A percentile compares a stretch with the other conserved stretches of the same genome.
Evolutionary conservation across 768 basidiomycete species (phyloP).

Genomic region (Kwoniella botswanensis): DNA sequence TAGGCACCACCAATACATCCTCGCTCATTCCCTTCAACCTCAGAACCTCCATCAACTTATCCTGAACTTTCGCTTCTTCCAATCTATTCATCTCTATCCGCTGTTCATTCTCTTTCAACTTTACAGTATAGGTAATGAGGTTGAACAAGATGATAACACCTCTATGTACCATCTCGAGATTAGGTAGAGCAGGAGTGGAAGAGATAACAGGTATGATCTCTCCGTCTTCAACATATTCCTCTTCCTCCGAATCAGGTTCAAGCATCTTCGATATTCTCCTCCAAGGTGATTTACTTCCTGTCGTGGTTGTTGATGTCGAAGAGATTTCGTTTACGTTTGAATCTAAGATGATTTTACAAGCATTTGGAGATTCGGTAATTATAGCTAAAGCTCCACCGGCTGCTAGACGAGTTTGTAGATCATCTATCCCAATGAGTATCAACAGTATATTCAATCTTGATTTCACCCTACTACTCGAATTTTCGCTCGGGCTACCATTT

Average conservation of each 20-base stretch:
- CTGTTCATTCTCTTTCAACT: slow-evolving; percentile 52
- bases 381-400: slow-evolving; percentile 88
- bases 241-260: slow-evolving; percentile 52
- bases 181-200: slow-evolving; percentile 29
- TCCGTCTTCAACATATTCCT: slow-evolving; percentile 59
- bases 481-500: not conserved
- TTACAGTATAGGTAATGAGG: slow-evolving; percentile 63
- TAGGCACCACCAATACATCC: slow-evolving; percentile 40
- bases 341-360: slow-evolving; percentile 67
- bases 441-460: slow-evolving; percentile 74
- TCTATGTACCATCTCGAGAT: slow-evolving; percentile 73
- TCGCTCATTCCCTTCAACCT: slow-evolving; percentile 21
- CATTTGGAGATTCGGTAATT: slow-evolving; percentile 68
- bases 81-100: slow-evolving; percentile 63
- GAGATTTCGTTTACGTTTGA: not conserved
- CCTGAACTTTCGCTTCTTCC: slow-evolving; percentile 64
- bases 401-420: slow-evolving; percentile 81
- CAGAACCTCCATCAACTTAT: slow-evolving; percentile 60
- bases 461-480: slow-evolving; percentile 11
- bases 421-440: slow-evolving; percentile 84
- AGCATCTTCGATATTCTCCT: slow-evolving; percentile 71
- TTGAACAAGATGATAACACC: slow-evolving; percentile 77
- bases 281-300: slow-evolving; percentile 60
- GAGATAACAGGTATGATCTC: slow-evolving; percentile 42
- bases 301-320: not conserved